Evolutionary conservation across 192 early-diverging fungal species (phyloP).

Genomic region (Podila epigama): DNA sequence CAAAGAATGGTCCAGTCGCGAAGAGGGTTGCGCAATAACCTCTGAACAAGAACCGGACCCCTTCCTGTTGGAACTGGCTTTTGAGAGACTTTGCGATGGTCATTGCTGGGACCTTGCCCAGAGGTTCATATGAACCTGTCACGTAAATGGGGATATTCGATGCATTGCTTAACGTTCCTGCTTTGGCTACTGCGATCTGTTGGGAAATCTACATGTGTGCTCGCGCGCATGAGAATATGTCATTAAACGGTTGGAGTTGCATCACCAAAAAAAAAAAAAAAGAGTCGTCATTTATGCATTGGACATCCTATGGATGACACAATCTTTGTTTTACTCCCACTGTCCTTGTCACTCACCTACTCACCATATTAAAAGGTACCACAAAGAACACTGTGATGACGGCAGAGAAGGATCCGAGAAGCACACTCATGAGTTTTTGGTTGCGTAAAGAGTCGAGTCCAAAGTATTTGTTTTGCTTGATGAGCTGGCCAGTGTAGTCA

Average conservation of each 20-base stretch:
- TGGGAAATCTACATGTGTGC: constrained; percentile 18
- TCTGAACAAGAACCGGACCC: constrained; percentile 31
- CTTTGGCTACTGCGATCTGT: constrained; percentile 35
- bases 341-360: neutral
- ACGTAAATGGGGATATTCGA: constrained; percentile 31
- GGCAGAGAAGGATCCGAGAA: constrained; percentile 39
- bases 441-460: constrained; percentile 22
- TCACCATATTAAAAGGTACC: constrained; percentile 45
- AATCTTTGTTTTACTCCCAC: neutral
- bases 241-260: no score
- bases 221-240: neutral
- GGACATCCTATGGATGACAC: no score
- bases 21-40: constrained; percentile 43
- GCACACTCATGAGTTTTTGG: constrained; percentile 8
- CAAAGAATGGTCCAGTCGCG: constrained; percentile 36
- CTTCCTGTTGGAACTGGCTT: constrained; percentile 30
- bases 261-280: no score
- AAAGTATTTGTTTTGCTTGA: constrained; percentile 26
- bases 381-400: constrained; percentile 35
- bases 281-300: no score
- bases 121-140: constrained; percentile 15
- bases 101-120: constrained; percentile 16
- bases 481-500: constrained; percentile 25
- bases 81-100: constrained; percentile 24
- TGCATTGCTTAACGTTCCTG: constrained; percentile 25